A percentile compares a stretch with the other conserved stretches of the same genome.
Evolutionary conservation across 2,329 filamentous ascomycete species (phyloP).

Genomic region (Lojkania enalia): DNA sequence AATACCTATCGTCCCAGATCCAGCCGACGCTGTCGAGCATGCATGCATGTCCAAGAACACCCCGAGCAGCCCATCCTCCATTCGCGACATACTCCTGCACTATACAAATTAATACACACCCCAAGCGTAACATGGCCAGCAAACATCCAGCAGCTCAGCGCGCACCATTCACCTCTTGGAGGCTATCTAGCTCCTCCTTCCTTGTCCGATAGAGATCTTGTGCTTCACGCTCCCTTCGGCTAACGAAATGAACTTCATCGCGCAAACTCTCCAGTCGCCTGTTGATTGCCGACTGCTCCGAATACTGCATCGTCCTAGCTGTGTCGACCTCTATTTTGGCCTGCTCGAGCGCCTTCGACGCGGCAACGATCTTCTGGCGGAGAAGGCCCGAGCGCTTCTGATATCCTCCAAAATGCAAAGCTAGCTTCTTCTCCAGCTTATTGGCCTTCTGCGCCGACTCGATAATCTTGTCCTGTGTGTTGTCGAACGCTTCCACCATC

Average conservation of each 20-base stretch:
- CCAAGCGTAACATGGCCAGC: too few relatives aligned
- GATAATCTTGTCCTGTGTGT: constrained; percentile 73
- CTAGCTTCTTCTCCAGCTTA: constrained; percentile 92
- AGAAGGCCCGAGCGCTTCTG: constrained; percentile 81
- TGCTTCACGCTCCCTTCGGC: constrained; percentile 81
- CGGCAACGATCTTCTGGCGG: constrained; percentile 75
- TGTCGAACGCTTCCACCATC: constrained; percentile 73
- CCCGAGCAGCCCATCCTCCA: too few relatives aligned
- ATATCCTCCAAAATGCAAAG: constrained; percentile 85
- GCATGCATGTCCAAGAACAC: too few relatives aligned
- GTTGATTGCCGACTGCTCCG: constrained; percentile 75
- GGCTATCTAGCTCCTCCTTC: constrained; percentile 73
- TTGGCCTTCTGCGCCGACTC: constrained; percentile 76
- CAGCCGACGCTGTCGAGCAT: too few relatives aligned
- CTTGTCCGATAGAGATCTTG: constrained; percentile 80
- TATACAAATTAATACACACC: too few relatives aligned
- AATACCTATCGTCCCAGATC: too few relatives aligned
- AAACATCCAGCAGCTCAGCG: too few relatives aligned
- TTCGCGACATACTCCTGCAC: too few relatives aligned
- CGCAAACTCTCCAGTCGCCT: constrained; percentile 73
- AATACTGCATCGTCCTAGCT: constrained; percentile 74
- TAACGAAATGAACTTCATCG: constrained; percentile 82
- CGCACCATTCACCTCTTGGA: constrained; percentile 50
- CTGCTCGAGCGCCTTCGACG: constrained; percentile 73
- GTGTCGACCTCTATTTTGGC: constrained; percentile 71